A percentile compares a stretch with the other conserved stretches of the same genome.
These are phyloP conservation scores for Fusarium napiforme DNA, from an alignment of 2,329 filamentous ascomycete species.

Conservation along the genomic window DNA sequence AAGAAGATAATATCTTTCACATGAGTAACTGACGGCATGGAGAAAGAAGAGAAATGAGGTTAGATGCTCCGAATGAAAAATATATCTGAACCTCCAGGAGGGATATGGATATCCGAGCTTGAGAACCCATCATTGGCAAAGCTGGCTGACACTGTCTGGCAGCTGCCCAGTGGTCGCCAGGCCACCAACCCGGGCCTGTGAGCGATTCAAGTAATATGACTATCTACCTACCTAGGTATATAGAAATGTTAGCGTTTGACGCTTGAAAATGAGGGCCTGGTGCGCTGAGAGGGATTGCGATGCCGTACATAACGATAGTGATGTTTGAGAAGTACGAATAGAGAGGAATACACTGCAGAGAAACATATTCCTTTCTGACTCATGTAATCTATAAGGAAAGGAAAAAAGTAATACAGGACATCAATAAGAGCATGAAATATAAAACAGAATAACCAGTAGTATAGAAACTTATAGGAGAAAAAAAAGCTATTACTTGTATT, in stretches of 20 bases:
- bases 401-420: neutral
- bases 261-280: neutral
- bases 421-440: neutral
- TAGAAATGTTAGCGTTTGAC: neutral
- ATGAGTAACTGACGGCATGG: neutral
- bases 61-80: neutral
- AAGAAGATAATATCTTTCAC: neutral
- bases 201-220: neutral
- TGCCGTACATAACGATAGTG: neutral
- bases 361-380: neutral
- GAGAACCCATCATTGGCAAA: constrained; percentile 2
- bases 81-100: neutral
- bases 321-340: neutral
- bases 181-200: neutral
- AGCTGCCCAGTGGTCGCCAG: constrained; percentile 5
- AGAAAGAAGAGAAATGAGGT: neutral
- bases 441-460: neutral
- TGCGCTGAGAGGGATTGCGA: neutral
- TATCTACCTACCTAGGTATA: neutral
- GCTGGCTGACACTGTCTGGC: constrained; percentile 19
- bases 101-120: neutral
- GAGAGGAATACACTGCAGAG: neutral
- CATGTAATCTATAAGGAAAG: neutral
- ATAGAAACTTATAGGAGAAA: neutral
- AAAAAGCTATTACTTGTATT: neutral